Percentiles rank a stretch among this genome's conserved stretches.
Evolutionary conservation across 352 stramenopile species (phyloP).

Genomic region (Pythium monospermum): DNA sequence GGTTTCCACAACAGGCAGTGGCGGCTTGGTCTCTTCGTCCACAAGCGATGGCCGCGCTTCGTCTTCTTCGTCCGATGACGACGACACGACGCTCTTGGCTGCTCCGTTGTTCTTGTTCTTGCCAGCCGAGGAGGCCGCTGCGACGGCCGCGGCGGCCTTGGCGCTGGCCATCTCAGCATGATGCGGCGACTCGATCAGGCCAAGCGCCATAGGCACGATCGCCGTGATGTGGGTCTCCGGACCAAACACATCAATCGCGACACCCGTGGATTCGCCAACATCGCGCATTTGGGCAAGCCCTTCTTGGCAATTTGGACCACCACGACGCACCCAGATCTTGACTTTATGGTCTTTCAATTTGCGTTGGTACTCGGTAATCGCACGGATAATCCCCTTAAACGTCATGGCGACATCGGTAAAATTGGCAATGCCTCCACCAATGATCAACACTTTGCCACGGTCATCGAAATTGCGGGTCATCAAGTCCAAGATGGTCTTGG

Average conservation of each 20-base stretch:
- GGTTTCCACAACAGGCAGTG: too few relatives aligned
- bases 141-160: constrained; percentile 1
- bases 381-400: constrained; percentile 96
- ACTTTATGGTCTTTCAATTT: constrained; percentile 89
- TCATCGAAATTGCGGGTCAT: constrained; percentile 93
- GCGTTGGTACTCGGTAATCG: constrained; percentile 90
- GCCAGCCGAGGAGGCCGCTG: constrained; percentile 9
- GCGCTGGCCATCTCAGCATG: constrained; percentile 16
- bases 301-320: constrained; percentile 96
- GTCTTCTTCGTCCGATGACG: constrained; percentile 11
- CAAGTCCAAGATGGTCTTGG: constrained; percentile 93
- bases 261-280: constrained; percentile 80
- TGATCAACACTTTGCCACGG: constrained; percentile 94
- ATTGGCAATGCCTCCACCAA: constrained; percentile 97
- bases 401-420: constrained; percentile 97
- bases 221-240: constrained; percentile 95
- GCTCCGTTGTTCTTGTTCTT: neutral
- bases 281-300: constrained; percentile 92
- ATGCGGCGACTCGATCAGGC: constrained; percentile 68
- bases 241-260: constrained; percentile 94
- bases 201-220: constrained; percentile 92
- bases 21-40: constrained; percentile 1
- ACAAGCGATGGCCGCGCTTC: constrained; percentile 21
- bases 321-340: constrained; percentile 94
- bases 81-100: constrained; percentile 1